Evolutionary conservation across 345 rosid genomes (phyloP).

Genomic region (Pistacia integerrima): DNA sequence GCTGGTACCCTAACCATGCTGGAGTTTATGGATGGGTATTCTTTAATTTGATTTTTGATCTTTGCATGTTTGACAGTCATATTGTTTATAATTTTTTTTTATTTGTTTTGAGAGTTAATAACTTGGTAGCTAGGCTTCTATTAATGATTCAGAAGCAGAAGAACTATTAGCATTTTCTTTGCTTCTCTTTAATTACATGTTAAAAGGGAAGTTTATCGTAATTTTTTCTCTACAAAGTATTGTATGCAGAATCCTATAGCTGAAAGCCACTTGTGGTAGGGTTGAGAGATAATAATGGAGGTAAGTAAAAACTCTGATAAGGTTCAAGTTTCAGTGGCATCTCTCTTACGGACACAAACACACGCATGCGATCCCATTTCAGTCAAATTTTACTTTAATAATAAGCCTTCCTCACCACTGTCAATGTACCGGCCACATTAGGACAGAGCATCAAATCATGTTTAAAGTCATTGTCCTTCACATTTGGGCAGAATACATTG

Average conservation of each 20-base stretch:
- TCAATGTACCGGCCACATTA: neutral
- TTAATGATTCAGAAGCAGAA: neutral
- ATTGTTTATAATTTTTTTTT: constrained; percentile 17
- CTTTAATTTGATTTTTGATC: constrained; percentile 18
- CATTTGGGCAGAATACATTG: no score
- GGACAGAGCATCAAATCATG: neutral
- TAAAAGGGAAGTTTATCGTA: no score
- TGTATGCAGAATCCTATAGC: neutral
- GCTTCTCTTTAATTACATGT: no score
- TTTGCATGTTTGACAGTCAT: neutral
- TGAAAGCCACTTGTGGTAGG: neutral
- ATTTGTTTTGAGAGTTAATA: neutral
- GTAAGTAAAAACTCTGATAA: neutral
- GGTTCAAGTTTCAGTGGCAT: neutral
- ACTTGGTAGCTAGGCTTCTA: no score
- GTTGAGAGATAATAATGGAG: neutral
- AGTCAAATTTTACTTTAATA: neutral
- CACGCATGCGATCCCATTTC: neutral
- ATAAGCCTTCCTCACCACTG: neutral
- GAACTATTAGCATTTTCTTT: no score
- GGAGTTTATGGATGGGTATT: constrained; percentile 41
- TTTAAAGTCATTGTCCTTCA: neutral
- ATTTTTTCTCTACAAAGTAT: no score
- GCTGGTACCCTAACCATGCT: constrained; percentile 32
- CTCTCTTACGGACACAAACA: neutral